Conservation (phyloP, 176 grass and related monocot genomes). For the Alopecurus myosuroides region DNA sequence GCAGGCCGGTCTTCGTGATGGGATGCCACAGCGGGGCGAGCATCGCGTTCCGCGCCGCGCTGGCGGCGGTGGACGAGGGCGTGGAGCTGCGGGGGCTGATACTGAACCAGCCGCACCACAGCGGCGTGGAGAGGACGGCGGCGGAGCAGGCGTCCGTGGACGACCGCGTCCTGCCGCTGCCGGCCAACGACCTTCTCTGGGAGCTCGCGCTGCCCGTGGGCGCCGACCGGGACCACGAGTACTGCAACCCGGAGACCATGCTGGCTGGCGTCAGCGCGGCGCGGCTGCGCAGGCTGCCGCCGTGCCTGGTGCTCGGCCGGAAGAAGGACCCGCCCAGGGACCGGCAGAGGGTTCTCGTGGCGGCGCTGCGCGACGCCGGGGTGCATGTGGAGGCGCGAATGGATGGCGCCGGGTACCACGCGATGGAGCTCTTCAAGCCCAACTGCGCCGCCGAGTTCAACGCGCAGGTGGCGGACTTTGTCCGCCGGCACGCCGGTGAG, state of each 20-base stretch:
- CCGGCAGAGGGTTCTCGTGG: slow-evolving; percentile 54
- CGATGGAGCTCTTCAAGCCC: slow-evolving; percentile 58
- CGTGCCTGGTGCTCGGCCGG: slow-evolving; percentile 67
- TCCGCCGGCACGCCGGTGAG: slow-evolving; percentile 26
- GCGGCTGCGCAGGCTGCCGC: slow-evolving; percentile 44
- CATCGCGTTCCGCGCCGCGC: slow-evolving; percentile 70
- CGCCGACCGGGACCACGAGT: slow-evolving; percentile 74
- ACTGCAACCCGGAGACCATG: slow-evolving; percentile 54
- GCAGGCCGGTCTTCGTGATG: slow-evolving; percentile 58
- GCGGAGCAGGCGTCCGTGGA: slow-evolving; percentile 50
- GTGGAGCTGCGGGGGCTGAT: slow-evolving; percentile 55
- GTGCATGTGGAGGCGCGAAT: slow-evolving; percentile 44
- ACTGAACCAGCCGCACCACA: slow-evolving; percentile 66
- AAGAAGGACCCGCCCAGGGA: slow-evolving; percentile 63
- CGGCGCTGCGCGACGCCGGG: slow-evolving; percentile 42
- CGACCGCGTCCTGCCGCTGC: slow-evolving; percentile 67
- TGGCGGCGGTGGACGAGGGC: slow-evolving; percentile 35
- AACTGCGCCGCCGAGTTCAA: slow-evolving; percentile 52
- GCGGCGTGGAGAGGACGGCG: slow-evolving; percentile 55
- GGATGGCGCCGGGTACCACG: slow-evolving; percentile 64
- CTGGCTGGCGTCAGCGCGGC: slow-evolving; percentile 24
- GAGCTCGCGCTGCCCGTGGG: slow-evolving; percentile 72
- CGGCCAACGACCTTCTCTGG: slow-evolving; percentile 79
- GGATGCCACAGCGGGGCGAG: slow-evolving; percentile 67
- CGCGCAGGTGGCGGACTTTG: slow-evolving; percentile 55